Evolutionary conservation across 805 yeast genomes (phyloP).

Genomic region (Ogataea angusta): DNA sequence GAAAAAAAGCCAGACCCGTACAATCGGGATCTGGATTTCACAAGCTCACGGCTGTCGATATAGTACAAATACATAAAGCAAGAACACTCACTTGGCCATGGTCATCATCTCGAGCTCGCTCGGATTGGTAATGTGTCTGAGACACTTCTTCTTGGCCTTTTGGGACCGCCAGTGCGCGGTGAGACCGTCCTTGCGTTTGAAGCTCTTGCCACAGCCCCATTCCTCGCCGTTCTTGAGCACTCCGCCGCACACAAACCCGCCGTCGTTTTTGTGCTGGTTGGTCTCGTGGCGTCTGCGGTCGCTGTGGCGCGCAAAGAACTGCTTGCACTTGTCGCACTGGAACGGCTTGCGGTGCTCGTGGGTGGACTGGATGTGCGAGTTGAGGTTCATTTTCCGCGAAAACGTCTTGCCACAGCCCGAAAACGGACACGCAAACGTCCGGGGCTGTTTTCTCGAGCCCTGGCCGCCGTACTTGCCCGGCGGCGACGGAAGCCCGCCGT

Average conservation of each 20-base stretch:
- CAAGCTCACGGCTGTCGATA: not conserved
- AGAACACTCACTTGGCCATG: conserved; percentile 4
- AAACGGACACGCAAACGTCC: conserved; percentile 25
- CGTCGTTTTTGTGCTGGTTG: conserved; percentile 29
- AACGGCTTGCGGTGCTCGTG: conserved; percentile 35
- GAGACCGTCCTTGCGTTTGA: conserved; percentile 35
- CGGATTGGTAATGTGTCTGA: conserved; percentile 17
- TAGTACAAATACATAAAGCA: conserved; percentile 12
- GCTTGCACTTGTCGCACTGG: conserved; percentile 28
- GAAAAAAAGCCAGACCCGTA: not conserved
- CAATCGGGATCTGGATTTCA: conserved; percentile 1
- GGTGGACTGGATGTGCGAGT: conserved; percentile 33
- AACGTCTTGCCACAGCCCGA: conserved; percentile 30
- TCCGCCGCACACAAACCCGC: conserved; percentile 31
- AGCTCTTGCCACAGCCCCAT: conserved; percentile 37
- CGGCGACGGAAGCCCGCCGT: conserved; percentile 11
- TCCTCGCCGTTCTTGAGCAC: conserved; percentile 25
- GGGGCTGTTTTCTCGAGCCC: conserved; percentile 12
- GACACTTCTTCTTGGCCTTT: conserved; percentile 34
- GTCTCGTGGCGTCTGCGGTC: conserved; percentile 35
- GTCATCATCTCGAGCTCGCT: conserved; percentile 12
- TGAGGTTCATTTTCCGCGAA: conserved; percentile 33
- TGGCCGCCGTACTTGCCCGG: conserved; percentile 4
- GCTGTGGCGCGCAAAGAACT: conserved; percentile 33
- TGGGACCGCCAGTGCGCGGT: conserved; percentile 37